phyloP scores from a whole-genome alignment of 169 alveolate genomes.

The Cryptosporidium meleagridis region DNA sequence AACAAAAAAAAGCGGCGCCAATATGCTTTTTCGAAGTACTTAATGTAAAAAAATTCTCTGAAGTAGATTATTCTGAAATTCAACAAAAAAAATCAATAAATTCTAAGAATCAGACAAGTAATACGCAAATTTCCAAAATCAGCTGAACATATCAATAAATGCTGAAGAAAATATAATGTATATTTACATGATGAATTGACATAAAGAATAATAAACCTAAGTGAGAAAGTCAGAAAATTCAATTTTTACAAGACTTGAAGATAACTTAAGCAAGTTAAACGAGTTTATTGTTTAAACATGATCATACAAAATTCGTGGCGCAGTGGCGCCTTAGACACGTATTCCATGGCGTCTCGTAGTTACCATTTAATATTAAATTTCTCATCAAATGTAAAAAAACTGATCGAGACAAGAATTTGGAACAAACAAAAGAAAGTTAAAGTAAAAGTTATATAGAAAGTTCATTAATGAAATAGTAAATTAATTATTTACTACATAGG shows the following conservation, averaged over 20 bases:
- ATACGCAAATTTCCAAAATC: background rate
- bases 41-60: background rate
- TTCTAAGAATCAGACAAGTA: no score
- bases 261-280: no score
- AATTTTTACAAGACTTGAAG: background rate
- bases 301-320: background rate
- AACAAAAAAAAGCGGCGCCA: slow-evolving; percentile 1
- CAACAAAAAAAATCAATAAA: background rate
- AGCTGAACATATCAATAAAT: background rate
- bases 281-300: background rate
- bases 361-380: background rate
- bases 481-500: background rate
- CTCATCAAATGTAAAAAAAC: background rate
- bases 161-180: background rate
- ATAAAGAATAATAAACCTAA: background rate
- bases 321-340: slow-evolving; percentile 60
- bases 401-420: slow-evolving; percentile 32
- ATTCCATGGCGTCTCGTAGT: slow-evolving; percentile 64
- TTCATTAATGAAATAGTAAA: slow-evolving; percentile 33
- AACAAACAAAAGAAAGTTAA: background rate
- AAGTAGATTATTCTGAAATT: background rate
- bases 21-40: background rate
- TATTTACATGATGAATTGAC: background rate
- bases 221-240: background rate
- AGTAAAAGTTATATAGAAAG: background rate